Evolutionary conservation across 768 basidiomycete species (phyloP), one percentile per base, ranked within the genome.

Genomic region (Hortiboletus flavorubellus): DNA sequence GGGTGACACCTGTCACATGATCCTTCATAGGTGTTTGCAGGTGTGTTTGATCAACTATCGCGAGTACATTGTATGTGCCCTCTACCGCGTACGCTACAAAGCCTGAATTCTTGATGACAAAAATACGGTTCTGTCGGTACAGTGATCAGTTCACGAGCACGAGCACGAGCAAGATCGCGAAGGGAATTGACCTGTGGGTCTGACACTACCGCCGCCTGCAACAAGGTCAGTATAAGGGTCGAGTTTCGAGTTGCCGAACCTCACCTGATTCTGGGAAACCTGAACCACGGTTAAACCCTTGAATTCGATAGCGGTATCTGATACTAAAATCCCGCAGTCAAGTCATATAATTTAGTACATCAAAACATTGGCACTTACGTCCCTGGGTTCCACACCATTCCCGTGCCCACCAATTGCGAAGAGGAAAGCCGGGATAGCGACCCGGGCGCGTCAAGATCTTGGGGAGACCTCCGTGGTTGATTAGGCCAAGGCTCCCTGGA

Each of bases 321-420:
- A 90, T 43, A 91, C 88, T 90, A 43, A 35, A 51, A 29, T 33
- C 49, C 53, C 8, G 5, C 8, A 37, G 49, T 60, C 41, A 34
- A 48, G 15, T 29, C 21, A 16, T 7, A 35, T 40, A 23, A 48
- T 38, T 45, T 31, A 21, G 21, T 21, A 33, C 38, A 38, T n/a
- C n/a, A 43, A 18, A 16, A 8, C 16, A 46, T 37, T 0, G 26
- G 41, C 8, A 76, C 85, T 61, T 65, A 87, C 88, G 69, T 63
- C 87, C 87, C 64, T 78, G 80, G 4, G 81, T 85, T 16, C 89
- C 91, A 50, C 70, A 66, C 81, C 83, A 92, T n/a, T 75, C 67
- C 15, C 91, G 78, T 4, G 89, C 89, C 88, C 89, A 91, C 90
- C 90, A 91, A 58, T 91, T 91, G 3, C 87, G 77, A 46, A 89